Percentiles rank a stretch among this genome's conserved stretches.
These are phyloP conservation scores for Gnomoniopsis smithogilvyi DNA, from an alignment of 2,329 filamentous ascomycete genomes.

Conservation along the genomic window DNA sequence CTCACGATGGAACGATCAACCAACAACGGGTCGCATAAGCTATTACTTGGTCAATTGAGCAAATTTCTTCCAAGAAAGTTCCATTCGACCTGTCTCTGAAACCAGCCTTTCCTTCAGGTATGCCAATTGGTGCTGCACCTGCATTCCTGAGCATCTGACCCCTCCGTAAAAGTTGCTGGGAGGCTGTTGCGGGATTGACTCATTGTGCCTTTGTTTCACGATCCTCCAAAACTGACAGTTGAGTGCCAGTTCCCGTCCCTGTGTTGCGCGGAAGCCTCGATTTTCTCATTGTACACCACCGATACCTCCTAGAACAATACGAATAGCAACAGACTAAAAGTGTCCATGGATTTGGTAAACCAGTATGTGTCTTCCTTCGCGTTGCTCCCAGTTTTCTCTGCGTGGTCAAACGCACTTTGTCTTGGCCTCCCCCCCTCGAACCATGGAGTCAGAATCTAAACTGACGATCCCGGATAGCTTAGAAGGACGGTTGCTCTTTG, in stretches of 20 bases:
- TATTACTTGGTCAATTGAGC: background rate
- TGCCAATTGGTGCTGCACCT: background rate
- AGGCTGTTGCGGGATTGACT: slow-evolving; percentile 15
- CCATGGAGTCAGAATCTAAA: slow-evolving; percentile 17
- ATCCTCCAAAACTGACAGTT: background rate
- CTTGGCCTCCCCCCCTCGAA: background rate
- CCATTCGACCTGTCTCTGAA: no score
- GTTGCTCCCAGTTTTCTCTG: background rate
- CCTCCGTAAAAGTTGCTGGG: slow-evolving; percentile 1
- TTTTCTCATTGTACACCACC: background rate
- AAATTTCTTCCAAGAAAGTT: background rate
- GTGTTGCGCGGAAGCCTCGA: background rate
- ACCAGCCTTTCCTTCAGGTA: background rate
- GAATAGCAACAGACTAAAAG: background rate
- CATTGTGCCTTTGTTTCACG: background rate
- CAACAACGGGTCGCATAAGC: background rate
- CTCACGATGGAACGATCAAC: background rate
- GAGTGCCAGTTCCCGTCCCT: background rate
- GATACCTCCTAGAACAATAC: background rate
- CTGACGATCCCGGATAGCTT: slow-evolving; percentile 57
- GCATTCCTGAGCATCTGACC: background rate
- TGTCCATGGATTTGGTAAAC: slow-evolving; percentile 51
- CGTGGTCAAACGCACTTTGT: background rate
- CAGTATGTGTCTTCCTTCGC: slow-evolving; percentile 33
- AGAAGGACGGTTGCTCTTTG: slow-evolving; percentile 90